phyloP scores from a whole-genome alignment of 805 yeast genomes.

The Ogataea allantospora region DNA sequence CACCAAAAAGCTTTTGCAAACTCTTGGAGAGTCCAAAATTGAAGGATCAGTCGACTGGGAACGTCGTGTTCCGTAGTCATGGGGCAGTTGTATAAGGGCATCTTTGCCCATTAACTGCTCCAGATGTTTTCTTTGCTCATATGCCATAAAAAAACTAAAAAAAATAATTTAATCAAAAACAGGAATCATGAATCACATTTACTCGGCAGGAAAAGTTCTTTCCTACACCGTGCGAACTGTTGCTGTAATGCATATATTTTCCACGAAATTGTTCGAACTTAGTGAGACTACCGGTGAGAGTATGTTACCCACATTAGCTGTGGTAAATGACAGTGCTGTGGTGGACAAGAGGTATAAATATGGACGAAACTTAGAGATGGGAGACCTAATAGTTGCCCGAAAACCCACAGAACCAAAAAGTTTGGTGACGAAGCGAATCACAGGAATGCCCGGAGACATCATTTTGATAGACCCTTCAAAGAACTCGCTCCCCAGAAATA shows the following conservation, averaged over 20 bases:
- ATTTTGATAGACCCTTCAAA: slow-evolving; percentile 78
- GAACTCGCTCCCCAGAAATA: slow-evolving; percentile 42
- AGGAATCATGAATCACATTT: slow-evolving; percentile 5
- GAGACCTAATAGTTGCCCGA: slow-evolving; percentile 83
- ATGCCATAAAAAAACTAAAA: slow-evolving; percentile 36
- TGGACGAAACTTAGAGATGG: slow-evolving; percentile 69
- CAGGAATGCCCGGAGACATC: slow-evolving; percentile 95
- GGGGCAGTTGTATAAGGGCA: slow-evolving; percentile 34
- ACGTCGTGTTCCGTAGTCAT: slow-evolving; percentile 23
- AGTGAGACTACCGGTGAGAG: slow-evolving; percentile 85
- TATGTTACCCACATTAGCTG: slow-evolving; percentile 87
- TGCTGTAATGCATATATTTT: slow-evolving; percentile 58
- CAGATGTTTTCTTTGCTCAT: slow-evolving; percentile 70
- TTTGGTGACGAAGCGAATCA: slow-evolving; percentile 86
- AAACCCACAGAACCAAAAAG: slow-evolving; percentile 88
- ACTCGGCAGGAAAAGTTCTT: slow-evolving; percentile 17
- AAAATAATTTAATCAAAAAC: slow-evolving; percentile 1
- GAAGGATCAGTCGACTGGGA: slow-evolving; percentile 22
- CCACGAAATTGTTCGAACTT: slow-evolving; percentile 26
- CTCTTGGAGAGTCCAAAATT: slow-evolving; percentile 50
- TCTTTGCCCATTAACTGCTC: slow-evolving; percentile 82
- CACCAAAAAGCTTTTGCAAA: slow-evolving; percentile 80
- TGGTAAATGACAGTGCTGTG: slow-evolving; percentile 74
- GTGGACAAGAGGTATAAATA: slow-evolving; percentile 60
- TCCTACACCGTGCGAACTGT: slow-evolving; percentile 54